Conservation (phyloP, 495 filamentous ascomycete genomes). For the Ascodesmis nigricans region DNA sequence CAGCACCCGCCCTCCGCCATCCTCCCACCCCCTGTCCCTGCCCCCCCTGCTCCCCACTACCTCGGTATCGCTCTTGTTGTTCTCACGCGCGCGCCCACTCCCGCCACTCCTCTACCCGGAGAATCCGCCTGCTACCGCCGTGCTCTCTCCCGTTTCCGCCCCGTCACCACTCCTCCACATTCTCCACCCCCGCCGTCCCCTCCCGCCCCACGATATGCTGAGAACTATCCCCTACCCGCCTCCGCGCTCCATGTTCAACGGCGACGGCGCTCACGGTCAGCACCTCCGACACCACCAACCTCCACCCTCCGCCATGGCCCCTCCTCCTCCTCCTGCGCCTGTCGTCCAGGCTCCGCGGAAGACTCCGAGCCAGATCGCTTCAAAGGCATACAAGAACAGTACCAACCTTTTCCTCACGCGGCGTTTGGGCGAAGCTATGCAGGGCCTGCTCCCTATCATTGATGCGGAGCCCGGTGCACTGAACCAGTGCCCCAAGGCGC, state of each 20-base stretch:
- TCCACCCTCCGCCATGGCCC: conserved; percentile 32
- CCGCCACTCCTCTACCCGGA: not conserved
- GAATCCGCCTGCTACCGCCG: not conserved
- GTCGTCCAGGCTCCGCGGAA: too few relatives aligned
- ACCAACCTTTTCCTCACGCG: conserved; percentile 83
- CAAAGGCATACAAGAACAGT: conserved; percentile 72
- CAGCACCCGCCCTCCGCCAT: too few relatives aligned
- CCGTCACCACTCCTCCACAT: too few relatives aligned
- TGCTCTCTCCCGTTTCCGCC: conserved; percentile 1
- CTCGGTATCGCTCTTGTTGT: not conserved
- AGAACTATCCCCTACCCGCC: conserved; percentile 19
- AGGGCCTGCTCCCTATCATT: conserved; percentile 58
- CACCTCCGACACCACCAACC: conserved; percentile 15
- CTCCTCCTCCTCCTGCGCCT: conserved; percentile 22
- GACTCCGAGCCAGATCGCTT: conserved; percentile 39
- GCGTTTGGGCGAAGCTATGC: conserved; percentile 69
- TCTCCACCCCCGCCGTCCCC: conserved; percentile 3
- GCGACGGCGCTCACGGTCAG: conserved; percentile 10
- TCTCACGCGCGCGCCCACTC: not conserved
- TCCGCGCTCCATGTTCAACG: conserved; percentile 17
- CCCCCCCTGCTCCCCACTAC: not conserved
- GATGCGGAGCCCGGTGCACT: conserved; percentile 16
- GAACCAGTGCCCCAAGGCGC: conserved; percentile 34
- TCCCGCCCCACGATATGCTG: conserved; percentile 12
- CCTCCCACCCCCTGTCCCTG: not conserved